These are phyloP conservation scores for Xylaria palmicola DNA, from an alignment of 495 filamentous ascomycete species.

Conservation along the genomic window DNA sequence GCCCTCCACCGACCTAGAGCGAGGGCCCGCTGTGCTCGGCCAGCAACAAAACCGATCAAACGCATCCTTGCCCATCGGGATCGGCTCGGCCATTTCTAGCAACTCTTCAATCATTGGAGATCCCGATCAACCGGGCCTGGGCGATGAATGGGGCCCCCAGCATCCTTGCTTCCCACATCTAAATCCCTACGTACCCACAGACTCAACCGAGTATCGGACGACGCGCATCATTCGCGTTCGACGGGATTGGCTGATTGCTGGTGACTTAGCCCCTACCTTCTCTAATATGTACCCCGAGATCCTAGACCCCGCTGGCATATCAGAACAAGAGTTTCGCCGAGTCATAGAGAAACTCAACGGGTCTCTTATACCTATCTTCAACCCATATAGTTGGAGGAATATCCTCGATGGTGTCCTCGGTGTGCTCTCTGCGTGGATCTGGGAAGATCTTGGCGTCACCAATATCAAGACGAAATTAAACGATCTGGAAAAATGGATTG, in stretches of 20 bases:
- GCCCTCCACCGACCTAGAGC: slow-evolving; percentile 52
- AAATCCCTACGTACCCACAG: slow-evolving; percentile 84
- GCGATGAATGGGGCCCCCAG: slow-evolving; percentile 77
- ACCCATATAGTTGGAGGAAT: slow-evolving; percentile 67
- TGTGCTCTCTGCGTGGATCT: slow-evolving; percentile 82
- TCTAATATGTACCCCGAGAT: slow-evolving; percentile 96
- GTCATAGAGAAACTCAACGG: slow-evolving; percentile 76
- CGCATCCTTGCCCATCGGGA: slow-evolving; percentile 39
- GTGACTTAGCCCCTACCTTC: slow-evolving; percentile 90
- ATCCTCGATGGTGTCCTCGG: slow-evolving; percentile 75
- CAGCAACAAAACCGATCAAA: slow-evolving; percentile 37
- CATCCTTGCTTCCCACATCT: slow-evolving; percentile 91
- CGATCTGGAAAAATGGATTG: slow-evolving; percentile 71
- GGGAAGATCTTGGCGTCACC: slow-evolving; percentile 82
- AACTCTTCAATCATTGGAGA: slow-evolving; percentile 56
- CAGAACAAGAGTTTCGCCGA: slow-evolving; percentile 78
- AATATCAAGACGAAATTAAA: slow-evolving; percentile 65
- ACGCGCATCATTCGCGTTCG: slow-evolving; percentile 90
- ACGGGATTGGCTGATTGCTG: slow-evolving; percentile 85
- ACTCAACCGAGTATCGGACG: slow-evolving; percentile 66
- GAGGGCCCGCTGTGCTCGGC: slow-evolving; percentile 38
- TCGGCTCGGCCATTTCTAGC: slow-evolving; percentile 49
- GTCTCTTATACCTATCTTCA: slow-evolving; percentile 67
- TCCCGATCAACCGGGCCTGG: slow-evolving; percentile 48
- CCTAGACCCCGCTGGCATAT: slow-evolving; percentile 74